Conservation (phyloP, 257 asterid species). For the Lavandula angustifolia region DNA sequence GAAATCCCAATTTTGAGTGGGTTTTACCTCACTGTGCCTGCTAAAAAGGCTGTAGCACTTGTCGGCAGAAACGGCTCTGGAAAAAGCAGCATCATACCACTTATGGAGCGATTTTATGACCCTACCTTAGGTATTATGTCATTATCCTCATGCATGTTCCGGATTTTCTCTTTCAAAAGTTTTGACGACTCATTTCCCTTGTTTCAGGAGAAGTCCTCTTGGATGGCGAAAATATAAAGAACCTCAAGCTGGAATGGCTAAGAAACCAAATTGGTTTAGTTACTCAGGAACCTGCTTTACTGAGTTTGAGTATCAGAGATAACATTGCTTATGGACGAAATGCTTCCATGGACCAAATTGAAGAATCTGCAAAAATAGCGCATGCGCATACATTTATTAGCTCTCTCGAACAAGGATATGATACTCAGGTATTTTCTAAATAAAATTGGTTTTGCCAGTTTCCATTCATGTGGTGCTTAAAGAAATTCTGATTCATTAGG, state of each 20-base stretch:
- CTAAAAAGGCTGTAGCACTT: conserved; percentile 97
- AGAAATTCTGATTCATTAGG: conserved; percentile 48
- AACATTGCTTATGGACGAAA: conserved; percentile 97
- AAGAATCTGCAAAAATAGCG: conserved; percentile 98
- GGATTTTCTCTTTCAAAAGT: conserved; percentile 21
- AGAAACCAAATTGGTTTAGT: conserved; percentile 97
- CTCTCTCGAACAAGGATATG: conserved; percentile 88
- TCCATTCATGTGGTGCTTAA: conserved; percentile 11
- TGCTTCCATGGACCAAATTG: conserved; percentile 87
- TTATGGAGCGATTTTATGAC: conserved; percentile 98
- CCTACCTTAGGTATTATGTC: conserved; percentile 82
- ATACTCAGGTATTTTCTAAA: conserved; percentile 69
- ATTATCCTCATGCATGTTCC: conserved; percentile 14
- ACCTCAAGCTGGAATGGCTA: conserved; percentile 94
- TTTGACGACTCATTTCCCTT: conserved; percentile 11
- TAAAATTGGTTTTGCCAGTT: conserved; percentile 22
- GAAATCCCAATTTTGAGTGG: conserved; percentile 99
- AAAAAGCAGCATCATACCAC: conserved; percentile 98
- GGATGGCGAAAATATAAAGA: conserved; percentile 98
- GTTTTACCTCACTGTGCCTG: conserved; percentile 95
- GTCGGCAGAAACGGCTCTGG: conserved; percentile 99
- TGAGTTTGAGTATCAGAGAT: conserved; percentile 92
- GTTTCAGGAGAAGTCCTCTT: conserved; percentile 95
- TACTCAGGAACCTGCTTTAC: conserved; percentile 98
- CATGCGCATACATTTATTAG: conserved; percentile 97